Percentiles rank a stretch among this genome's conserved stretches.
Conservation (phyloP, 228 moss, liverwort and hornwort species). For the Sphagnum magellanicum region DNA sequence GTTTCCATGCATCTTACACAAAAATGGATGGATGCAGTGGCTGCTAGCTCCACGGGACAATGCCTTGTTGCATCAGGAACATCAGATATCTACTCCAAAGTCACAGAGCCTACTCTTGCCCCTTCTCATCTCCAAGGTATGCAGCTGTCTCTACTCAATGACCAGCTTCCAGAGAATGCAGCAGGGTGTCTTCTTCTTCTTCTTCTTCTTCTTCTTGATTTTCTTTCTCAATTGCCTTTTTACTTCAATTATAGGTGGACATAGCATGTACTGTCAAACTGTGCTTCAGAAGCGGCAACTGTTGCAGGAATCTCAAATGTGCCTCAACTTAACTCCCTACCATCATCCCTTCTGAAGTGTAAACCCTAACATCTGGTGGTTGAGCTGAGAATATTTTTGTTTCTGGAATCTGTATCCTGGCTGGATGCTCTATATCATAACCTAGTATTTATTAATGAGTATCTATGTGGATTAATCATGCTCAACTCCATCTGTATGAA, state of each 20-base stretch:
- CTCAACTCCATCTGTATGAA: neutral
- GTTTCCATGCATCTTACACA: neutral
- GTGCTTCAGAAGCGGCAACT: neutral
- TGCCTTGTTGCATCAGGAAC: conserved; percentile 13
- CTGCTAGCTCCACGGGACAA: conserved; percentile 5
- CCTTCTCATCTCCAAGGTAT: conserved; percentile 71
- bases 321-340: too few relatives aligned
- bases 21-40: conserved; percentile 1
- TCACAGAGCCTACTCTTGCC: conserved; percentile 80
- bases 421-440: neutral
- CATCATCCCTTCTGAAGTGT: too few relatives aligned
- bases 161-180: conserved; percentile 30
- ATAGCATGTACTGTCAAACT: neutral
- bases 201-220: neutral
- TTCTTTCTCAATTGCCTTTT: neutral
- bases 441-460: neutral
- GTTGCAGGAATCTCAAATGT: too few relatives aligned
- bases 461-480: neutral
- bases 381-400: neutral
- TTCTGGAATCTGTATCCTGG: neutral
- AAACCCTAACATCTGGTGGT: neutral
- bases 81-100: conserved; percentile 55
- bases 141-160: neutral
- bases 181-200: neutral
- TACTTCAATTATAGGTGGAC: neutral